A percentile compares a stretch with the other conserved stretches of the same genome.
Conservation (phyloP, 225 moss, liverwort and hornwort genomes). For the Pleurozium schreberi region DNA sequence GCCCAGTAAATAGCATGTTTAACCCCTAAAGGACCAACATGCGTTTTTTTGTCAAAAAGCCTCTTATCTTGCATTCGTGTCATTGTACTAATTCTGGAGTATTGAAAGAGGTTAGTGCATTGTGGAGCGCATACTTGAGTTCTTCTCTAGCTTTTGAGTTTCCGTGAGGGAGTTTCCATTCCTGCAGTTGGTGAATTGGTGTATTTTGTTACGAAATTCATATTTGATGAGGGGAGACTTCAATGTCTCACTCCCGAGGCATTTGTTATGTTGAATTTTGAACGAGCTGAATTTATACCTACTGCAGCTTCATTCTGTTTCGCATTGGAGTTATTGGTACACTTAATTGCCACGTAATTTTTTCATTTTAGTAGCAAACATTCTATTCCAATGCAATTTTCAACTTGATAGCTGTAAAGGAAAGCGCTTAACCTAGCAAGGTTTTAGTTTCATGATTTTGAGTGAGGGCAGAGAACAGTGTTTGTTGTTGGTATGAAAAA, state of each 20-base stretch:
- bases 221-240: not conserved
- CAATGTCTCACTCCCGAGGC: not conserved
- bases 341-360: not conserved
- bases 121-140: not conserved
- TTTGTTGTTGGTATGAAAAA: not conserved
- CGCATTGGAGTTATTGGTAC: not conserved
- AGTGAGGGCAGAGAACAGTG: not conserved
- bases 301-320: not conserved
- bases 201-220: not conserved
- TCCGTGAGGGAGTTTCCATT: not conserved
- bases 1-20: too few relatives aligned
- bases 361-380: not conserved
- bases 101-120: not conserved
- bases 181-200: not conserved
- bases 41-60: too few relatives aligned
- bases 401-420: not conserved
- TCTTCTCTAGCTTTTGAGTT: not conserved
- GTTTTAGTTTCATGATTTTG: not conserved
- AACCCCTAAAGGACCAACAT: too few relatives aligned
- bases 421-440: not conserved
- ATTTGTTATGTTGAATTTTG: not conserved
- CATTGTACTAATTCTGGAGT: not conserved
- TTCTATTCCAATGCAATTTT: not conserved
- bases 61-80: not conserved
- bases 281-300: not conserved